Base-by-base conservation (phyloP, 1,284 basidiomycete species). In the Cutaneotrichosporon daszewskae region DNA sequence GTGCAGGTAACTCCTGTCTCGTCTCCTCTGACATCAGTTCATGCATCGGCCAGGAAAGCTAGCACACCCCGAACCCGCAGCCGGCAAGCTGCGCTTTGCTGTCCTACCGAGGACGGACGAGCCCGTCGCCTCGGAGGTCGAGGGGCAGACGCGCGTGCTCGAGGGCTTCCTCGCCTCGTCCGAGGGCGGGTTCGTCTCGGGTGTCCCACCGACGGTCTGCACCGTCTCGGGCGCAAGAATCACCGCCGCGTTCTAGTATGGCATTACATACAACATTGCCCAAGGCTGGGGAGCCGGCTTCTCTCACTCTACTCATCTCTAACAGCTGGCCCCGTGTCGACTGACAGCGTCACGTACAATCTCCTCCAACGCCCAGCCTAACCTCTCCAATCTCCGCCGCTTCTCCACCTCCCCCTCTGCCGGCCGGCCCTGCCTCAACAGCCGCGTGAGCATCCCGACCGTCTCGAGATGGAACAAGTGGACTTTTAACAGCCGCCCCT, bases 1-100 rank as follows among this genome's bases (percentile, higher is more conserved):
- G 79, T 87, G n/a, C 79, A 82, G 71, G 85, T 84, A 52, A 47
- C 74, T 57, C 18, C 22, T 24, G 8, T 32, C 34, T 19, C 23
- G 11, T 6, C 10, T 11, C 16, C 23, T 12, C 36, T 43, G 18
- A 39, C 27, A 28, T 5, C 41, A 49, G 47, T 49, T 49, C 26
- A 44, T 49, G 47, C 32, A 49, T 26, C 45, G 41, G 33, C 22
- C 46, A 8, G 11, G 19, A 7, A 10, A 34, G 1, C 10, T 28
- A 7, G 28, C 17, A 11, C 19, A 19, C 7, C 27, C 45, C 17
- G 12, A 25, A 3, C 41, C 42, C 1, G 4, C 35, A 7, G 25
- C 34, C 1, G 18, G 19, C 18, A 31, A 20, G 10, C 25, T 51
- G 16, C 45, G 41, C 17, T 51, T 51, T 36, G 41, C 35, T 4